phyloP scores from a whole-genome alignment of 1,139 yeast species.

The Sugiyamaella japonica region DNA sequence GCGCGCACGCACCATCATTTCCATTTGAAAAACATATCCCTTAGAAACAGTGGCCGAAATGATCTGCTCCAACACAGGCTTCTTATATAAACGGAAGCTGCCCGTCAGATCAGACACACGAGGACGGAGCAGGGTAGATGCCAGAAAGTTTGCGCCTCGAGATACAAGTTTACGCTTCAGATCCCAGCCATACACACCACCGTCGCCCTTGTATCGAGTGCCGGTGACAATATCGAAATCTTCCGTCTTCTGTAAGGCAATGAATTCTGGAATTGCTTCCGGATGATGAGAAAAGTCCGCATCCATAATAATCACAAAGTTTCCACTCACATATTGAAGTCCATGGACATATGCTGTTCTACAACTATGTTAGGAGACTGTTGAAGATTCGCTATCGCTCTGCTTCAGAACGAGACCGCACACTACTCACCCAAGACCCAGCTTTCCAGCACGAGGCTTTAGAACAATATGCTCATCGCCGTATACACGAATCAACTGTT shows the following conservation, averaged over 20 bases:
- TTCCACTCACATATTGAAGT: conserved; percentile 67
- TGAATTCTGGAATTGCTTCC: conserved; percentile 74
- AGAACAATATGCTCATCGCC: conserved; percentile 65
- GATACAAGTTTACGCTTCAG: conserved; percentile 76
- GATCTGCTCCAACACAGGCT: conserved; percentile 63
- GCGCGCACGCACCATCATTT: conserved; percentile 83
- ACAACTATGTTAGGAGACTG: no score
- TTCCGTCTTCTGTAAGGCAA: conserved; percentile 62
- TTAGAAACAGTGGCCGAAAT: conserved; percentile 71
- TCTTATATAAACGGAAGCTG: conserved; percentile 74
- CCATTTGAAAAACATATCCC: conserved; percentile 89
- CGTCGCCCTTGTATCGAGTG: conserved; percentile 77
- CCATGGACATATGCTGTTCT: conserved; percentile 79
- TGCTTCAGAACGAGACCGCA: neutral
- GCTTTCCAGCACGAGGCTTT: conserved; percentile 74
- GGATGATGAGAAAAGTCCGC: conserved; percentile 83
- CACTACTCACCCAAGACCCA: conserved; percentile 59
- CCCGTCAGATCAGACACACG: conserved; percentile 77
- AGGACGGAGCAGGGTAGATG: conserved; percentile 71
- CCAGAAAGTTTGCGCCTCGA: conserved; percentile 79
- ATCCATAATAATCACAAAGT: conserved; percentile 80
- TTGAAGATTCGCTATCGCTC: no score
- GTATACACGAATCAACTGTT: conserved; percentile 60
- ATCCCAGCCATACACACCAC: conserved; percentile 88
- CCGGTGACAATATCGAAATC: conserved; percentile 82